These are phyloP conservation scores for Ashbya aceris DNA, from an alignment of 1,139 yeast species.

Conservation along the genomic window DNA sequence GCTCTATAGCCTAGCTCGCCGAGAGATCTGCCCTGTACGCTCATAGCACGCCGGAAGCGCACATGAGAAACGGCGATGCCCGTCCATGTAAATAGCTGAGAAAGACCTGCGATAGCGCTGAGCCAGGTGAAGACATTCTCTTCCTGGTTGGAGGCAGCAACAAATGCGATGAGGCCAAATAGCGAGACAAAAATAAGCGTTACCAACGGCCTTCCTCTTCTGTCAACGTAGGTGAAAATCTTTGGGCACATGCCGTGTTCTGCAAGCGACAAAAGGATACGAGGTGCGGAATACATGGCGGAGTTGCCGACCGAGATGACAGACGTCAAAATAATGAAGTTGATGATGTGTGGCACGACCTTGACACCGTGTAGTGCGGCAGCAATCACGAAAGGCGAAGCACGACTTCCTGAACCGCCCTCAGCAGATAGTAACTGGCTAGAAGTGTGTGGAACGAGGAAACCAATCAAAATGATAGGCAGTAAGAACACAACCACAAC, in stretches of 20 bases:
- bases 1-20: constrained; percentile 59
- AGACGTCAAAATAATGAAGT: constrained; percentile 58
- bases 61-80: constrained; percentile 43
- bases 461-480: constrained; percentile 48
- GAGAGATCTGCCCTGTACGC: constrained; percentile 48
- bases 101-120: constrained; percentile 55
- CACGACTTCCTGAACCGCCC: constrained; percentile 32
- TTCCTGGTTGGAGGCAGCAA: constrained; percentile 43
- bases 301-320: constrained; percentile 67
- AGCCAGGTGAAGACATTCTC: constrained; percentile 54
- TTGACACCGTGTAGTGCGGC: constrained; percentile 51
- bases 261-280: constrained; percentile 53
- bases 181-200: constrained; percentile 42
- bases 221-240: constrained; percentile 45
- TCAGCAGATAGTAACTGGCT: constrained; percentile 38
- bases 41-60: constrained; percentile 43
- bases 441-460: constrained; percentile 53
- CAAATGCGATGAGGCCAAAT: constrained; percentile 56
- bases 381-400: constrained; percentile 68
- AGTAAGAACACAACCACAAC: constrained; percentile 52
- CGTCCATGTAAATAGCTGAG: constrained; percentile 51
- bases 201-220: constrained; percentile 47
- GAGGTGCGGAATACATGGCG: constrained; percentile 61
- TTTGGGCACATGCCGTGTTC: constrained; percentile 54
- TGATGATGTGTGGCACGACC: constrained; percentile 59